Conservation (phyloP, 306 rosid species). For the Rosa persica region DNA sequence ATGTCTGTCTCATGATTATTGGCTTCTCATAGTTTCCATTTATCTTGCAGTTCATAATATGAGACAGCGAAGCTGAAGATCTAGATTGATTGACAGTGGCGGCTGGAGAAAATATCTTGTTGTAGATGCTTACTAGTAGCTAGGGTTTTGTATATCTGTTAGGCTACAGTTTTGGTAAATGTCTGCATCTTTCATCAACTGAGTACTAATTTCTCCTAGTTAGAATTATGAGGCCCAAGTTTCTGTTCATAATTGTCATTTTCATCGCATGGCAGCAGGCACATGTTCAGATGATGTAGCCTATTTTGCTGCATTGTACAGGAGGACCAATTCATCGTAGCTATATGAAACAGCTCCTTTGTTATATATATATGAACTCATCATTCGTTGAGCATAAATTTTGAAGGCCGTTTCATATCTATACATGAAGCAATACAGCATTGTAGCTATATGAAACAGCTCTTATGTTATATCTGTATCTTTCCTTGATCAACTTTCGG, state of each 20-base stretch:
- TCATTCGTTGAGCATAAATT: too few species aligned
- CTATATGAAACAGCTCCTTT: background rate
- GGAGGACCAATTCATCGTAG: background rate
- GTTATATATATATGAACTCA: background rate
- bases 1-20: background rate
- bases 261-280: background rate
- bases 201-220: background rate
- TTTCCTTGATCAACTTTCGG: background rate
- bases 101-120: background rate
- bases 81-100: background rate
- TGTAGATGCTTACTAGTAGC: conserved; percentile 3
- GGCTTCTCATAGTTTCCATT: conserved; percentile 14
- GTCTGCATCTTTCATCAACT: background rate
- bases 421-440: too few species aligned
- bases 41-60: conserved; percentile 27
- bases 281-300: background rate
- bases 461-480: background rate
- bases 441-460: background rate
- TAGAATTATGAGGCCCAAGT: background rate
- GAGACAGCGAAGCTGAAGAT: conserved; percentile 17
- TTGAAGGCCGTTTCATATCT: too few species aligned
- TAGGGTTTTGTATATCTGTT: background rate
- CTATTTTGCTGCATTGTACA: background rate
- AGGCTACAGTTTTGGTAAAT: background rate
- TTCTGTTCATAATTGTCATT: background rate